A percentile compares a stretch with the other conserved stretches of the same genome.
Evolutionary conservation across 2,329 filamentous ascomycete species (phyloP).

Genomic region (Aureobasidium sp.): DNA sequence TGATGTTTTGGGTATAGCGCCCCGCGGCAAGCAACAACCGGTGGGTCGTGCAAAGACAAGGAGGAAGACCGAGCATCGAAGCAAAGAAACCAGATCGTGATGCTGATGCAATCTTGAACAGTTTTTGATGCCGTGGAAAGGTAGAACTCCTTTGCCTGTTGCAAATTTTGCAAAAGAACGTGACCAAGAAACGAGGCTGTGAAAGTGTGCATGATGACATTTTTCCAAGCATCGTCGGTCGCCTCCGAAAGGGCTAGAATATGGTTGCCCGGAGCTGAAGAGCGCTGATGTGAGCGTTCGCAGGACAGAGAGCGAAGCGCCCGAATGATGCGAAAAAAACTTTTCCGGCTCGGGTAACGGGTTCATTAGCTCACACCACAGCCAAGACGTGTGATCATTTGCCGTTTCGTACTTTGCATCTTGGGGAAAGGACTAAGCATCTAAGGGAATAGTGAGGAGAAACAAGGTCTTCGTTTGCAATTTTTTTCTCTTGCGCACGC

Average conservation of each 20-base stretch:
- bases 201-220: neutral
- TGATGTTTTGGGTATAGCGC: too few relatives aligned
- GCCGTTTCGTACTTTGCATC: neutral
- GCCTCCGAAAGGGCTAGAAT: constrained; percentile 11
- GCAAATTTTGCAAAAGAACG: too few relatives aligned
- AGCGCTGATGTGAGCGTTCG: neutral
- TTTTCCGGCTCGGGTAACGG: constrained; percentile 9
- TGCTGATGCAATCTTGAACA: too few relatives aligned
- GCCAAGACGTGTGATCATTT: constrained; percentile 11
- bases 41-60: too few relatives aligned
- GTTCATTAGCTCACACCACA: constrained; percentile 1
- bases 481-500: constrained; percentile 1
- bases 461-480: constrained; percentile 10
- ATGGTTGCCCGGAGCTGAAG: neutral
- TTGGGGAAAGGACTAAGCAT: neutral
- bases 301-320: neutral
- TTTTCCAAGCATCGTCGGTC: too few relatives aligned
- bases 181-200: neutral
- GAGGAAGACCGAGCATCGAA: too few relatives aligned
- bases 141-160: too few relatives aligned
- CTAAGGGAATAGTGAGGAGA: constrained; percentile 8
- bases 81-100: too few relatives aligned
- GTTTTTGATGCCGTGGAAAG: too few relatives aligned
- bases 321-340: neutral
- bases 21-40: too few relatives aligned